Percentiles rank a stretch among this genome's conserved stretches.
Evolutionary conservation across 2,329 filamentous ascomycete genomes (phyloP).

Genomic region (Alternaria ventricosa): DNA sequence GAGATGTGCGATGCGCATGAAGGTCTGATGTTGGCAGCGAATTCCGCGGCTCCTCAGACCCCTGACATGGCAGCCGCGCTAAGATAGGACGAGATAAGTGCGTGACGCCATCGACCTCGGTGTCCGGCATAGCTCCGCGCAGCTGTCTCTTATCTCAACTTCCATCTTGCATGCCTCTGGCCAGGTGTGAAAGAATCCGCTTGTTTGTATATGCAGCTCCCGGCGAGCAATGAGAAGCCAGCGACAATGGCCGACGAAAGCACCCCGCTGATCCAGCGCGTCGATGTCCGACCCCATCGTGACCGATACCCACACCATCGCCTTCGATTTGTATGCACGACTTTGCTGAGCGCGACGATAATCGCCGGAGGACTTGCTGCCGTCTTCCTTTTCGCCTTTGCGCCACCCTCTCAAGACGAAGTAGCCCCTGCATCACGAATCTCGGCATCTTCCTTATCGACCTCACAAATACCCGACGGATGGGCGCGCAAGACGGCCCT

Average conservation of each 20-base stretch:
- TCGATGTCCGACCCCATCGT: conserved; percentile 63
- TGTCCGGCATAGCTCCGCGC: conserved; percentile 6
- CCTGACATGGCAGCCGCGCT: conserved; percentile 12
- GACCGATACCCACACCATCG: conserved; percentile 60
- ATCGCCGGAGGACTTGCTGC: conserved; percentile 47
- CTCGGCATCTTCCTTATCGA: conserved; percentile 21
- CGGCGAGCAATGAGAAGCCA: conserved; percentile 34
- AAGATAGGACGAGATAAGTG: conserved; percentile 18
- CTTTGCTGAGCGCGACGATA: conserved; percentile 55
- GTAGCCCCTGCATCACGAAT: conserved; percentile 6
- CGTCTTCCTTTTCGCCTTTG: conserved; percentile 48
- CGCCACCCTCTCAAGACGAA: conserved; percentile 43
- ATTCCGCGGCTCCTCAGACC: neutral
- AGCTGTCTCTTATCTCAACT: neutral
- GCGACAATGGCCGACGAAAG: conserved; percentile 60
- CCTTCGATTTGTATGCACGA: conserved; percentile 70
- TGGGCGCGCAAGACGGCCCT: conserved; percentile 57
- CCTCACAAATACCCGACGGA: conserved; percentile 37
- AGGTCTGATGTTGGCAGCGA: neutral
- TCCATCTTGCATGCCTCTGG: conserved; percentile 4
- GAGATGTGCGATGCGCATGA: neutral
- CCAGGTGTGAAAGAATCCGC: neutral
- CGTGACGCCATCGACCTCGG: conserved; percentile 15
- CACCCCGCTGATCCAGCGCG: conserved; percentile 71
- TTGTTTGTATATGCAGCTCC: conserved; percentile 18